phyloP scores from a whole-genome alignment of 2,329 filamentous ascomycete genomes.

The Fusarium siculi region DNA sequence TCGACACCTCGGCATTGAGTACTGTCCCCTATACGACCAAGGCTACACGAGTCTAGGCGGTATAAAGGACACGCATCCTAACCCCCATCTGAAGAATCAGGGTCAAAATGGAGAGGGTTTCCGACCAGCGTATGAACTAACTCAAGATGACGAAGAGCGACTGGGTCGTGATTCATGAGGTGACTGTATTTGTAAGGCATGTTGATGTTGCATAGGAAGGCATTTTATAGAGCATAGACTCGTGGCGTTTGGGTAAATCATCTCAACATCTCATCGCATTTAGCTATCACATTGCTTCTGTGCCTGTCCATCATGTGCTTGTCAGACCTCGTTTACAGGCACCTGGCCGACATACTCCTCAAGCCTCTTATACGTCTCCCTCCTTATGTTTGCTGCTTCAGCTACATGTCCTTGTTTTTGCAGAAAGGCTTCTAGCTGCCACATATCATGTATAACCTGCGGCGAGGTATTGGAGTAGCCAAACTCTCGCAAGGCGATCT shows the following conservation, averaged over 20 bases:
- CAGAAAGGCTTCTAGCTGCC: constrained; percentile 13
- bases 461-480: background rate
- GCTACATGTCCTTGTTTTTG: background rate
- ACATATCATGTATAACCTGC: constrained; percentile 18
- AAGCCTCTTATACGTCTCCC: constrained; percentile 7
- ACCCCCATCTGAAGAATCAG: constrained; percentile 64
- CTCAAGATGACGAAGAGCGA: constrained; percentile 80
- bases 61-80: constrained; percentile 87
- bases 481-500: constrained; percentile 16
- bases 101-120: constrained; percentile 56
- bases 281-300: background rate
- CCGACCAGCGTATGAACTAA: constrained; percentile 79
- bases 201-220: constrained; percentile 14
- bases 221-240: constrained; percentile 35
- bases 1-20: constrained; percentile 79
- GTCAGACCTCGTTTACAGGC: background rate
- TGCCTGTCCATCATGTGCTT: background rate
- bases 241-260: constrained; percentile 24
- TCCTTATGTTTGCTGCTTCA: constrained; percentile 4
- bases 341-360: constrained; percentile 11
- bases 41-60: constrained; percentile 96
- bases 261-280: constrained; percentile 1
- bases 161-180: constrained; percentile 72
- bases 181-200: constrained; percentile 30
- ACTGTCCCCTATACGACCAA: constrained; percentile 85